These are phyloP conservation scores for Paracoccidioides brasiliensis DNA, from an alignment of 2,329 filamentous ascomycete species.

Conservation along the genomic window DNA sequence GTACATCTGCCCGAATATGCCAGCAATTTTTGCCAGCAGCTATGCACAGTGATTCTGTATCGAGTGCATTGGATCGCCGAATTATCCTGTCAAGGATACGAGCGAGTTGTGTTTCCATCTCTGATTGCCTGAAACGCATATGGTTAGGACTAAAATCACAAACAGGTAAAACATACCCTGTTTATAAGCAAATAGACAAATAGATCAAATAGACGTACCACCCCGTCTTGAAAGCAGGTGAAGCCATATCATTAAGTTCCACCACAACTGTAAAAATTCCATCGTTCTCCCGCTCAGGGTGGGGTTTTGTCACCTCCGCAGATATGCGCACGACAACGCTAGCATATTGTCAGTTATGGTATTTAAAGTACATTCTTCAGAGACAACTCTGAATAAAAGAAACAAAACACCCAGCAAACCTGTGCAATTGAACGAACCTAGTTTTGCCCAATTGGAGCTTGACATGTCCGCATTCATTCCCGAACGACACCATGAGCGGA, in stretches of 20 bases:
- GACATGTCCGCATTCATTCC: constrained; percentile 79
- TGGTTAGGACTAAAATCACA: neutral
- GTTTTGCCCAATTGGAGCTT: constrained; percentile 85
- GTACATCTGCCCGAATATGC: constrained; percentile 79
- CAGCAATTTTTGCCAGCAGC: constrained; percentile 84
- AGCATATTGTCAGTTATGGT: neutral
- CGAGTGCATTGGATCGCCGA: constrained; percentile 78
- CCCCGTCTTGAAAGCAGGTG: constrained; percentile 77
- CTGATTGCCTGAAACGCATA: constrained; percentile 47
- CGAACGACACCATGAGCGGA: constrained; percentile 63
- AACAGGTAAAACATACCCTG: neutral
- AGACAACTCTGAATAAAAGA: neutral
- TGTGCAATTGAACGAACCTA: constrained; percentile 41
- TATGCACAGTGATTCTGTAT: constrained; percentile 91
- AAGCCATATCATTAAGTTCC: constrained; percentile 84
- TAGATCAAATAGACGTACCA: constrained; percentile 35
- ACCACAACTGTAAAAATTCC: constrained; percentile 87
- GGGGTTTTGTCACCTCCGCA: constrained; percentile 75
- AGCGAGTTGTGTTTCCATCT: constrained; percentile 73
- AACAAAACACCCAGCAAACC: neutral
- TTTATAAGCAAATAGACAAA: neutral
- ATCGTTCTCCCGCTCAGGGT: constrained; percentile 81
- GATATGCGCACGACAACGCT: constrained; percentile 78
- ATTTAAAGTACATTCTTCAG: neutral
- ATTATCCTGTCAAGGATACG: constrained; percentile 88